Percentiles rank a stretch among this genome's conserved stretches.
phyloP scores from a whole-genome alignment of 768 basidiomycete genomes.

The Suillus clintonianus region DNA sequence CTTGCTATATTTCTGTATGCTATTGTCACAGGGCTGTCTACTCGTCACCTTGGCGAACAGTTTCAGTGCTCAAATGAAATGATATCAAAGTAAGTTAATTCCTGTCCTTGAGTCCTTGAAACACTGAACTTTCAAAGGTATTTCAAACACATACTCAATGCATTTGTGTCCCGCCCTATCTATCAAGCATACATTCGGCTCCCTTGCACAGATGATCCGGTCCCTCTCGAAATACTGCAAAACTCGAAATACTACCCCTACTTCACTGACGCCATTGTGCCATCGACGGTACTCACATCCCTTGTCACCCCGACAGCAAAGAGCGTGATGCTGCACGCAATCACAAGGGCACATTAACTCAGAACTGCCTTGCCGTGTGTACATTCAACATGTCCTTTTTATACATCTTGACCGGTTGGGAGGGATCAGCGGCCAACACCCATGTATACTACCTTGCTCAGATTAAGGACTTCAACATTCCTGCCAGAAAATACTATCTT shows the following conservation, averaged over 20 bases:
- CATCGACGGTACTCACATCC: slow-evolving; percentile 9
- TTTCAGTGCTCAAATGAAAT: not conserved
- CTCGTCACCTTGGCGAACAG: not conserved
- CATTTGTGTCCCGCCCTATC: not conserved
- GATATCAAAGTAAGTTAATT: slow-evolving; percentile 1
- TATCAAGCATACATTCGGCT: slow-evolving; percentile 1
- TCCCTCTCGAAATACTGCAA: not conserved
- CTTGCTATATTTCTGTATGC: slow-evolving; percentile 3
- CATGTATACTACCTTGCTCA: slow-evolving; percentile 13
- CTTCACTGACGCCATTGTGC: slow-evolving; percentile 7
- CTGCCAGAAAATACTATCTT: slow-evolving; percentile 18
- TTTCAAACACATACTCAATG: not conserved
- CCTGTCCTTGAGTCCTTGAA: no score
- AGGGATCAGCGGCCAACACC: slow-evolving; percentile 15
- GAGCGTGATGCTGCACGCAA: slow-evolving; percentile 11
- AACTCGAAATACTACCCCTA: not conserved
- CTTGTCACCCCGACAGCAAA: not conserved
- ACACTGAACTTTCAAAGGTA: not conserved
- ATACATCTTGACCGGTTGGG: slow-evolving; percentile 18
- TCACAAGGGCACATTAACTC: slow-evolving; percentile 14
- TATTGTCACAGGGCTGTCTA: not conserved
- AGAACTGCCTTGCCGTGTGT: slow-evolving; percentile 20
- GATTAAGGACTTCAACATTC: slow-evolving; percentile 5
- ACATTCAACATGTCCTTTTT: slow-evolving; percentile 13
- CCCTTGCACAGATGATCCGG: not conserved